phyloP scores from a whole-genome alignment of 495 filamentous ascomycete species.

The Neurospora discreta region DNA sequence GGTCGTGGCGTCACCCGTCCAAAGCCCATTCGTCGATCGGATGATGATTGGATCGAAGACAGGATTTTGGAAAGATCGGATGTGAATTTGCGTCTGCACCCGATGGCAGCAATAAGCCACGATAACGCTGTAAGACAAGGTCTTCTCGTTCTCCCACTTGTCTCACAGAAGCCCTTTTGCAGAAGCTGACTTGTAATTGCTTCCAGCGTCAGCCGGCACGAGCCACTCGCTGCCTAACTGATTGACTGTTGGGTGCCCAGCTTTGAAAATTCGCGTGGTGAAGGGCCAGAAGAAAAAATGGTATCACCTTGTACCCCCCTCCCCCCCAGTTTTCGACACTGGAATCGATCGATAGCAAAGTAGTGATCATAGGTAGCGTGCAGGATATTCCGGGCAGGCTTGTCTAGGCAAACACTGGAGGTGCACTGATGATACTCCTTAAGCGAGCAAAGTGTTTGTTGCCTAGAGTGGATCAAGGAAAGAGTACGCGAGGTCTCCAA shows the following conservation, averaged over 20 bases:
- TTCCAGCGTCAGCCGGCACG: neutral
- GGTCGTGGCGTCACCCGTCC: neutral
- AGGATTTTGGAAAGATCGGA: conserved; percentile 2
- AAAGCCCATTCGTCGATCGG: conserved; percentile 1
- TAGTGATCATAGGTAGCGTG: neutral
- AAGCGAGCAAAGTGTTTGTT: neutral
- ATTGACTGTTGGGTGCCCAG: neutral
- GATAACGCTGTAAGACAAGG: neutral
- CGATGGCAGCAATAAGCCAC: neutral
- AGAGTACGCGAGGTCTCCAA: neutral
- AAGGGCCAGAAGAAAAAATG: neutral
- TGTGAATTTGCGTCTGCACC: conserved; percentile 4
- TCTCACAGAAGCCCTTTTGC: neutral
- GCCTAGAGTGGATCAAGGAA: neutral
- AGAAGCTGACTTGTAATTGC: neutral
- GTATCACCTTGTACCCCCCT: neutral
- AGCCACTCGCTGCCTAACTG: neutral
- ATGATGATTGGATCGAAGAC: conserved; percentile 2
- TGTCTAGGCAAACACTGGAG: neutral
- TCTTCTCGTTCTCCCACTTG: neutral
- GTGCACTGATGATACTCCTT: neutral
- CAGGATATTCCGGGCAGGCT: neutral
- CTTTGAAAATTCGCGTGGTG: neutral
- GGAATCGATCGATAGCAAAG: neutral
- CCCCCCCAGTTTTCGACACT: neutral